phyloP scores from a whole-genome alignment of 495 filamentous ascomycete species.

The Lindgomyces ingoldianus region DNA sequence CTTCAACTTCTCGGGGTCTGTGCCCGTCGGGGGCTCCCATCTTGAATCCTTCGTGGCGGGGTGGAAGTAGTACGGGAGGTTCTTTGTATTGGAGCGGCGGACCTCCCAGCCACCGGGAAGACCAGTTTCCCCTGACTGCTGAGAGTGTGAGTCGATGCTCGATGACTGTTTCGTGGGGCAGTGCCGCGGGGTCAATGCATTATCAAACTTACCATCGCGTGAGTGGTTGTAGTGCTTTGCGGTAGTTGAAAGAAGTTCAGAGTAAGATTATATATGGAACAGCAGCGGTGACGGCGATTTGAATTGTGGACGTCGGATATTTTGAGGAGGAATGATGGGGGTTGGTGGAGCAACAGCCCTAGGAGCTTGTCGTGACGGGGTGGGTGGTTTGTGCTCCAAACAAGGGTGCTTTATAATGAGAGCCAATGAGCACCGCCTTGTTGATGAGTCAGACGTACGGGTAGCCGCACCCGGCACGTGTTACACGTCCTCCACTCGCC shows the following conservation, averaged over 20 bases:
- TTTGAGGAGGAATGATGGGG: not conserved
- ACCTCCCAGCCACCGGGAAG: slow-evolving; percentile 90
- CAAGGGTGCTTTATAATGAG: not conserved
- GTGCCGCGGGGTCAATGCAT: slow-evolving; percentile 8
- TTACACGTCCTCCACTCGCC: not conserved
- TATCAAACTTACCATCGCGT: slow-evolving; percentile 12
- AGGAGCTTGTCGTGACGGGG: not conserved
- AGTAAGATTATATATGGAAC: no score
- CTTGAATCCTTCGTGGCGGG: slow-evolving; percentile 74
- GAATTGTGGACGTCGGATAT: no score
- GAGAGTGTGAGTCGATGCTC: slow-evolving; percentile 21
- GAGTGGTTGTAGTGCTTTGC: not conserved
- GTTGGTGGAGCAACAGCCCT: not conserved
- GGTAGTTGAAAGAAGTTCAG: not conserved
- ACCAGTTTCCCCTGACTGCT: slow-evolving; percentile 65
- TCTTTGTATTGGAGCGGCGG: slow-evolving; percentile 93
- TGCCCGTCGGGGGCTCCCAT: slow-evolving; percentile 88
- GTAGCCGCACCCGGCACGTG: not conserved
- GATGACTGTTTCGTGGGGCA: slow-evolving; percentile 12
- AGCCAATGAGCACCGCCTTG: not conserved
- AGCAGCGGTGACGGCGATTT: no score
- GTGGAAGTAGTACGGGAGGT: slow-evolving; percentile 98
- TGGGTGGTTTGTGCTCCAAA: not conserved
- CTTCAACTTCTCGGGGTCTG: slow-evolving; percentile 88
- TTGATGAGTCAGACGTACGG: slow-evolving; percentile 2